A percentile compares a stretch with the other conserved stretches of the same genome.
Conservation (phyloP, 805 yeast species). For the Schwanniomyces vanrijiae region DNA sequence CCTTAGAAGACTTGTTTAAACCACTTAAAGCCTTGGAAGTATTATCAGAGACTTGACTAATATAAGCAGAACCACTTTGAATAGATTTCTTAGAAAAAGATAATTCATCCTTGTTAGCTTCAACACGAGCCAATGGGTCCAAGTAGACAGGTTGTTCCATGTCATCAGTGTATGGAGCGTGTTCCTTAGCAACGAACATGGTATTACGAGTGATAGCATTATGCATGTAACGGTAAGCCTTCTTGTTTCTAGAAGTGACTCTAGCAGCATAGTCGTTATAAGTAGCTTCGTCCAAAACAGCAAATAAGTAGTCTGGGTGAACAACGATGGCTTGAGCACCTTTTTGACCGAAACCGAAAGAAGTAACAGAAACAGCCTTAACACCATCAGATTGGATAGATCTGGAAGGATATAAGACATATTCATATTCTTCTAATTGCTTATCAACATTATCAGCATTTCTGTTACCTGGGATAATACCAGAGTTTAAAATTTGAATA, state of each 20-base stretch:
- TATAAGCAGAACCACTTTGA: conserved; percentile 46
- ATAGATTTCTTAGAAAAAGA: conserved; percentile 50
- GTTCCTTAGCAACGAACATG: conserved; percentile 88
- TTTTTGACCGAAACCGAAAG: conserved; percentile 99
- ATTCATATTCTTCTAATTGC: conserved; percentile 76
- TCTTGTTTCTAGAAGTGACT: conserved; percentile 80
- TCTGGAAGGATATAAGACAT: conserved; percentile 92
- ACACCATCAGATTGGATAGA: conserved; percentile 93
- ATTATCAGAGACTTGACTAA: conserved; percentile 48
- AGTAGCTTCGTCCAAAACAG: conserved; percentile 68
- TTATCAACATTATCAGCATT: conserved; percentile 96
- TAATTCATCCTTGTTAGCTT: conserved; percentile 41
- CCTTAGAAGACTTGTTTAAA: conserved; percentile 59
- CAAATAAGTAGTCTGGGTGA: conserved; percentile 91
- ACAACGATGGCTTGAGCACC: conserved; percentile 94
- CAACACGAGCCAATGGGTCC: conserved; percentile 90
- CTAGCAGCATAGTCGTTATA: conserved; percentile 71
- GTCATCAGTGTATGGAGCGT: conserved; percentile 89
- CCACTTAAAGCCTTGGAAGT: conserved; percentile 63
- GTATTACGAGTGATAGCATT: conserved; percentile 89
- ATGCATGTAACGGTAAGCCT: conserved; percentile 93
- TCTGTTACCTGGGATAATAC: conserved; percentile 97
- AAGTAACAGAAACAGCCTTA: conserved; percentile 94
- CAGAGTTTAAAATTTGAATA: conserved; percentile 85
- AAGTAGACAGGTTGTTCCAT: conserved; percentile 88